phyloP scores from a whole-genome alignment of 129 eudicot genomes.

The Escallonia herrerae region DNA sequence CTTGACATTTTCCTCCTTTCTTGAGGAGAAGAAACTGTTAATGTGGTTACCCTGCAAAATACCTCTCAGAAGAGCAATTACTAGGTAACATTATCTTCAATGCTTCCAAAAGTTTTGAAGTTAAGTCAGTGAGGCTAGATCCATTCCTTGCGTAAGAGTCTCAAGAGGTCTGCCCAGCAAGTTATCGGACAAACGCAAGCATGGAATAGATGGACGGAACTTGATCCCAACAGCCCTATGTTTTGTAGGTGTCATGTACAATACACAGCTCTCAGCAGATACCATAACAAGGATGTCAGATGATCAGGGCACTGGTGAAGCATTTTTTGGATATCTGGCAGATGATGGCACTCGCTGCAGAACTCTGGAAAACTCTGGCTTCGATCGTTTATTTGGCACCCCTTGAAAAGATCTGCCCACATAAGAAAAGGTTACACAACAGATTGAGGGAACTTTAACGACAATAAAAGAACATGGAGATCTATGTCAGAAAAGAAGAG shows the following conservation, averaged over 20 bases:
- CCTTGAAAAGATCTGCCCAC: slow-evolving; percentile 58
- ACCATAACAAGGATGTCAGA: slow-evolving; percentile 6
- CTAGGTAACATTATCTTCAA: background rate
- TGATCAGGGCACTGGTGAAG: slow-evolving; percentile 63
- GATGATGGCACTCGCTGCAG: slow-evolving; percentile 60
- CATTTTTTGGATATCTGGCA: slow-evolving; percentile 63
- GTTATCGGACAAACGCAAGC: too few relatives aligned
- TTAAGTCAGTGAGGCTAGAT: background rate
- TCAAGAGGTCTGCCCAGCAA: too few relatives aligned
- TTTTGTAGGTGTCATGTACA: background rate
- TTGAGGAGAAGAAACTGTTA: background rate
- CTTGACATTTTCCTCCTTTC: too few relatives aligned
- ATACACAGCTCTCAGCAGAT: background rate
- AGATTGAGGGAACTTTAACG: too few relatives aligned
- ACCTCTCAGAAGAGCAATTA: background rate
- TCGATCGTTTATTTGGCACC: slow-evolving; percentile 48
- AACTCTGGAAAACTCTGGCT: slow-evolving; percentile 56
- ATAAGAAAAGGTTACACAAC: background rate
- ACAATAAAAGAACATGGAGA: too few relatives aligned
- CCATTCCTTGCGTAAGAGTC: background rate
- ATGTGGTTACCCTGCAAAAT: background rate
- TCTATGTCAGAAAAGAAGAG: too few relatives aligned
- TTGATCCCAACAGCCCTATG: background rate
- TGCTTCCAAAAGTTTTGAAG: background rate
- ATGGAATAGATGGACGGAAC: background rate